Evolutionary conservation across 257 asterid genomes (phyloP), one percentile per base, ranked within the genome.

Genomic region (Verbascum thapsus): DNA sequence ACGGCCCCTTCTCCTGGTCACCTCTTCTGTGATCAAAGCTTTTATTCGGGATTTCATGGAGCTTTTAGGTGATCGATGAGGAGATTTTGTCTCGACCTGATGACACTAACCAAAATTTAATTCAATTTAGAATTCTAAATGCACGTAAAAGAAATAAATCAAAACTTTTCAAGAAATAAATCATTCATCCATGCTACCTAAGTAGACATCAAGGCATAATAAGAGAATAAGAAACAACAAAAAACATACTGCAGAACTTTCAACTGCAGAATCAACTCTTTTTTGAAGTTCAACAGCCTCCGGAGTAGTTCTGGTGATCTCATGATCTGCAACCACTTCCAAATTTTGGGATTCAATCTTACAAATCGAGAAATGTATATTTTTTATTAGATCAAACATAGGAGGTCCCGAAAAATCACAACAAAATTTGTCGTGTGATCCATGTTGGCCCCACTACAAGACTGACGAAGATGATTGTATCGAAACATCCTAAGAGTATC

Each of bases 1-100:
- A 15, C 85, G 80, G 22, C 74, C 78, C 65, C 68, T 86, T 52
- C 71, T 77, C 48, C 65, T 76, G 4, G 73, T 49, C 69, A 73
- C 69, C 72, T 91, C 95, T 7, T 81, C 90, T 0, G 79, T 45
- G 20, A 90, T 78, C 71, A 86, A 55, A 34, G 96, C 83, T 63
- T 74, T 84, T 71, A 91, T 54, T 44, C 87, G 72, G 5, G 96
- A 83, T 72, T 63, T 84, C 88, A 83, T 81, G 3, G 96, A 86
- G 83, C 66, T 77, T 69, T 79, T 88, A 26, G 72, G 84, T 26
- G 70, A 53, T 30, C 84, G 53, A 53, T 61, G 44, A 9, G 70
- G 53, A n/a, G 40, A 13, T 66, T 71, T 81, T 32, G 44, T 63
- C 45, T 61, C 83, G 19, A 30, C 70, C 87, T 81, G 83, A 47